Base-by-base conservation (phyloP, 495 filamentous ascomycete species). In the Bathelium albidoporum region DNA sequence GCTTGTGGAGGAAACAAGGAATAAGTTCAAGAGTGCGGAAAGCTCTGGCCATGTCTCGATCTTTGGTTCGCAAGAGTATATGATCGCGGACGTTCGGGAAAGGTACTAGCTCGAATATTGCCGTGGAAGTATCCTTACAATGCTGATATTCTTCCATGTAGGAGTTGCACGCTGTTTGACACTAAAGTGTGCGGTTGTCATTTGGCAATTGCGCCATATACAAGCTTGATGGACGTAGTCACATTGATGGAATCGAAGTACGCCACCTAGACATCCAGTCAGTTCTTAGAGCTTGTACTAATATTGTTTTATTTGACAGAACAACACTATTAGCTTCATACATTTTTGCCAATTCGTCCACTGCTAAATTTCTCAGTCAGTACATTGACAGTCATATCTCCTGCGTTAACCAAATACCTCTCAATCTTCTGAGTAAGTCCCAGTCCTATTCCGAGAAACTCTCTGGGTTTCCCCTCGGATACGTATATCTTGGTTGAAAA, bases 331-430 rank as follows among this genome's bases (percentile, higher is more conserved):
- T 80, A 11, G 78, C 81, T 28, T 73, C 76, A 10, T 83, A 82
- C 62, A 71, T 79, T 62, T 84, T 83, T 62, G 78, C 78, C 22
- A 73, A 73, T 12, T 72, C 76, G 11, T 34, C 74, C 0, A 71
- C 77, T 18, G 78, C 77, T 20, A 83, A 83, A 64, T 83, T 83
- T 58, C 72, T 84, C 7, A 72, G 76, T 20, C 80, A 82, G 61
- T 81, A 79, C 65, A 74, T 84, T 34, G 72, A 76, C 53, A 69
- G 77, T 28, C 70, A 76, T 9, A 69, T 76, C 28, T 76, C 80
- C 0, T 80, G 73, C 66, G 72, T 80, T 60, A 83, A 83, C 73
- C 79, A 82, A 45, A 74, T 82, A 9, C 81, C 81, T 4, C 65
- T 66, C 10, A 73, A 77, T 14, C 70, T 82, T 45, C 75, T 83